Percentiles rank a stretch among this genome's conserved stretches.
Evolutionary conservation across 2,329 filamentous ascomycete genomes (phyloP).

Genomic region (Domatiomyces catenatus): DNA sequence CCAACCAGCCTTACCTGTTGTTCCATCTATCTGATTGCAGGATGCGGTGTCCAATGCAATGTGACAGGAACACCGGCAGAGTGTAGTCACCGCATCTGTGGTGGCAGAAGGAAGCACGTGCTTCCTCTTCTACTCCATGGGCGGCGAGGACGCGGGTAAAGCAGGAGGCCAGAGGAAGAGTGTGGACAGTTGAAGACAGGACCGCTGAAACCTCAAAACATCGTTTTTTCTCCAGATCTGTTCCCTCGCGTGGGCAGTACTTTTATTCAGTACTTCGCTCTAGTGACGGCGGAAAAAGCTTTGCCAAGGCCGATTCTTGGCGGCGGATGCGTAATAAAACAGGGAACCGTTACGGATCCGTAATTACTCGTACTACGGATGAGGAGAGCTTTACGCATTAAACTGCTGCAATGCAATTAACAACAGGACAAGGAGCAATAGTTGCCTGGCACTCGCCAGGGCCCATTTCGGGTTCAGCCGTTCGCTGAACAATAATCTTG

Average conservation of each 20-base stretch:
- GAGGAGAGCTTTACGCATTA: no score
- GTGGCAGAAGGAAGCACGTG: constrained; percentile 17
- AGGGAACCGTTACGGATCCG: no score
- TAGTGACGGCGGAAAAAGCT: background rate
- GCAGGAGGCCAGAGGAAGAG: background rate
- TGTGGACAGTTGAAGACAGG: background rate
- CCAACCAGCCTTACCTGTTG: constrained; percentile 11
- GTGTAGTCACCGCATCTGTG: constrained; percentile 17
- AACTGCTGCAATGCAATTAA: no score
- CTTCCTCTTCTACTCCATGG: constrained; percentile 15
- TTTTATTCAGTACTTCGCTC: background rate
- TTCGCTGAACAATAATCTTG: no score
- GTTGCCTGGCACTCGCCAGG: no score
- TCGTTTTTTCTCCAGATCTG: background rate
- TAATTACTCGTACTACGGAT: no score
- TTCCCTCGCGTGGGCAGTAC: background rate
- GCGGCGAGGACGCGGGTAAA: background rate
- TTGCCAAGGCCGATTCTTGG: background rate
- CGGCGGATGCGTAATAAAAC: no score
- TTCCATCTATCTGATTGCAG: constrained; percentile 18
- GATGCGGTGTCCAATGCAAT: constrained; percentile 16
- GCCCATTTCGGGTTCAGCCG: no score
- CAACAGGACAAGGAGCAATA: no score
- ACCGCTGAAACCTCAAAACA: background rate
- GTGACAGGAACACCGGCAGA: constrained; percentile 16